phyloP scores from a whole-genome alignment of 2,329 filamentous ascomycete species.

The Hypoxylon sp. region DNA sequence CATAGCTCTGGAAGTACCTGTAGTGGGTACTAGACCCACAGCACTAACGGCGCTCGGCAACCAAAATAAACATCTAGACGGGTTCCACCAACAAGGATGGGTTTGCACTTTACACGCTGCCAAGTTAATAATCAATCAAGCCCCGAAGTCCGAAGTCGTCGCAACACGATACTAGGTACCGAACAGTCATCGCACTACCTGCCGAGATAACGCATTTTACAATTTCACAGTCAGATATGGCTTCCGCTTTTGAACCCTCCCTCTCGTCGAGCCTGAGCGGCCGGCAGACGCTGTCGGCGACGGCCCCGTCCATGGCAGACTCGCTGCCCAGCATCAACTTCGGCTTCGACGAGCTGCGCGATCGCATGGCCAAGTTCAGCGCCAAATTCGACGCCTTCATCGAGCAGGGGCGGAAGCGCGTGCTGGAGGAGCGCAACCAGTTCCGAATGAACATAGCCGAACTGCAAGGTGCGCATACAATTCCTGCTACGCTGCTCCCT shows the following conservation, averaged over 20 bases:
- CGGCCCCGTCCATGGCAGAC: conserved; percentile 77
- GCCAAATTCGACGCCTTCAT: conserved; percentile 93
- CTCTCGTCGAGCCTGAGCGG: conserved; percentile 73
- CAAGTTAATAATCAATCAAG: conserved; percentile 11
- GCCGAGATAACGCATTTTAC: neutral
- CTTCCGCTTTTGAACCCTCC: conserved; percentile 75
- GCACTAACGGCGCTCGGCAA: conserved; percentile 42
- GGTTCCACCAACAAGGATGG: conserved; percentile 2
- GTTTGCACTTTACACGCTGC: conserved; percentile 13
- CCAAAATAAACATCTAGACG: conserved; percentile 49
- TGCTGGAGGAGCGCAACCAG: conserved; percentile 92
- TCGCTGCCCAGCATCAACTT: conserved; percentile 92
- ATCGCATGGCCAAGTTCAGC: conserved; percentile 94
- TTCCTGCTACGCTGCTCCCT: neutral
- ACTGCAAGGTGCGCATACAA: conserved; percentile 76
- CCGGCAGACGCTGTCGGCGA: conserved; percentile 67
- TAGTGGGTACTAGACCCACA: conserved; percentile 3
- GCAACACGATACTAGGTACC: conserved; percentile 14
- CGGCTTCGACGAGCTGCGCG: conserved; percentile 93
- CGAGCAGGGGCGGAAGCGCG: conserved; percentile 87
- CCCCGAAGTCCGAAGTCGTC: conserved; percentile 16
- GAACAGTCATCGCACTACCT: neutral
- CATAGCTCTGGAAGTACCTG: conserved; percentile 14
- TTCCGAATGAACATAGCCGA: conserved; percentile 93
- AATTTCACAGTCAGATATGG: conserved; percentile 56